phyloP scores from a whole-genome alignment of 495 filamentous ascomycete species.

The Durotheca rogersii region DNA sequence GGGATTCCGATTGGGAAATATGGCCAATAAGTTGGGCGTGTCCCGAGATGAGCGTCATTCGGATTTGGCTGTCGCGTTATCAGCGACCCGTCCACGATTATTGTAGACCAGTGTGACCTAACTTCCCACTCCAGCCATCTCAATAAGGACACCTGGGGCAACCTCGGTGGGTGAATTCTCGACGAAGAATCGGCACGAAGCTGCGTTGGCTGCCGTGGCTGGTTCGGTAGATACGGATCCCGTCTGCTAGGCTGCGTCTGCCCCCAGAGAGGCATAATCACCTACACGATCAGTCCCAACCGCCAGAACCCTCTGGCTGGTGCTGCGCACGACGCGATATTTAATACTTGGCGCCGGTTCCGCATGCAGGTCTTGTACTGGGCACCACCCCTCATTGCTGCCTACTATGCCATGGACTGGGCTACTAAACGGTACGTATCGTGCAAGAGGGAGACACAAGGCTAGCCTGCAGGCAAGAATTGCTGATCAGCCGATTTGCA shows the following conservation, averaged over 20 bases:
- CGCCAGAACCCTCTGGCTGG: constrained; percentile 56
- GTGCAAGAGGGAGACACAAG: not conserved
- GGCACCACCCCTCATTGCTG: constrained; percentile 68
- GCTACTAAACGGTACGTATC: constrained; percentile 70
- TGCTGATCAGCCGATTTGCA: not conserved
- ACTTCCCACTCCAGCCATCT: constrained; percentile 10
- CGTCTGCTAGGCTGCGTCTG: constrained; percentile 1
- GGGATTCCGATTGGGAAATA: constrained; percentile 25
- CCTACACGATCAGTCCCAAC: constrained; percentile 51
- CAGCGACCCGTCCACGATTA: not conserved
- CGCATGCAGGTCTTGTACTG: constrained; percentile 72
- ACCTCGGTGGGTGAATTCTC: constrained; percentile 13
- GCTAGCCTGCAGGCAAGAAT: not conserved
- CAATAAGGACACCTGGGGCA: constrained; percentile 25
- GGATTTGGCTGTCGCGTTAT: not conserved
- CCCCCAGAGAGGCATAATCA: constrained; percentile 54
- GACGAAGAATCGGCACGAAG: not conserved
- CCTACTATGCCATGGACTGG: constrained; percentile 80
- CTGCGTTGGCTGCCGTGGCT: not conserved
- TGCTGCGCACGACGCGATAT: constrained; percentile 52
- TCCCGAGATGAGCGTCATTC: too few species aligned
- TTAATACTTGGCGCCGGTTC: constrained; percentile 60
- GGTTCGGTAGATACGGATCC: not conserved
- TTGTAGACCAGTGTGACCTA: not conserved
- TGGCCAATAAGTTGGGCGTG: constrained; percentile 14